Evolutionary conservation across 345 rosid species (phyloP), one percentile per base, ranked within the genome.

Genomic region (Angophora floribunda): DNA sequence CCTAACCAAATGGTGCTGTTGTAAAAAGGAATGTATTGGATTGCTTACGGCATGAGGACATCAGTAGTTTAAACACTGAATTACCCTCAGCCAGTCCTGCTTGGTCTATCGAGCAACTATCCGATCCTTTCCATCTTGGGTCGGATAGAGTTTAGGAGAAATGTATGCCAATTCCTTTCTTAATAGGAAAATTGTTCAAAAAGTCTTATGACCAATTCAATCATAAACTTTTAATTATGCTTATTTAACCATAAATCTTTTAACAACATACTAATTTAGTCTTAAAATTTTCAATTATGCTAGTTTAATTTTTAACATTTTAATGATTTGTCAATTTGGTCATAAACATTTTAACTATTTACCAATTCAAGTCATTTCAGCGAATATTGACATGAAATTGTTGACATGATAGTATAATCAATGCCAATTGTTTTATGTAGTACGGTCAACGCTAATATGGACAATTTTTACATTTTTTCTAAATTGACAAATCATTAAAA

Each of bases 361-460:
- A 26, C 67, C 12, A 59, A 26, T 5, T 26, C 14, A n/a, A 63
- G 36, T 63, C 2, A 28, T 63, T 63, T 4, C 2, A 3, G 2
- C 0, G 0, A 63, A 63, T 61, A 10, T 28, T 61, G 4, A 1
- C 6, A 0, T 0, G 4, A 28, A 61, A 28, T 61, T 13, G 16
- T 0, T 61, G 1, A 61, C 6, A 2, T 28, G 6, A 26, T 19
- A 26, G 10, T 59, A 0, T 59, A 59, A 26, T 59, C 3, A 4
- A 0, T 59, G 41, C 41, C 41, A 36, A 55, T 21, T 0, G 2
- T 0, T 7, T 1, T 6, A n/a, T 0, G 2, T n/a, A 36, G 16
- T 0, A 59, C 8, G 5, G 6, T 0, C 0, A 0, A 11, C 41
- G 3, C 9, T 13, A 30, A 63, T 9, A 4, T 7, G 7, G 9